These are phyloP conservation scores for Marasmius tenuissimus DNA, from an alignment of 1,284 basidiomycete genomes.

Conservation along the genomic window DNA sequence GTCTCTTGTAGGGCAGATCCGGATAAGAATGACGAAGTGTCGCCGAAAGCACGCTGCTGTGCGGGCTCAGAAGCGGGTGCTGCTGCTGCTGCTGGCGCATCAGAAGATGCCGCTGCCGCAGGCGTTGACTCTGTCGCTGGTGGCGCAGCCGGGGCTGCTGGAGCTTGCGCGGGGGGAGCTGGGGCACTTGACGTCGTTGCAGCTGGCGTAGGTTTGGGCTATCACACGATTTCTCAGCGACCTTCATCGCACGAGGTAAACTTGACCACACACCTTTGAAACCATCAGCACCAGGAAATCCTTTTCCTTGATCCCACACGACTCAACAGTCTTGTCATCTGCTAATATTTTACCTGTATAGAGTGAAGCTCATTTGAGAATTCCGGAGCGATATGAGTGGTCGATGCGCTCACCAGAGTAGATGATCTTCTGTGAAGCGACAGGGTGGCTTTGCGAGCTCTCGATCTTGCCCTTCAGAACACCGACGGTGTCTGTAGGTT, in stretches of 20 bases:
- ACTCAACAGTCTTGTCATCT: conserved; percentile 87
- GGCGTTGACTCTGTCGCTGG: conserved; percentile 40
- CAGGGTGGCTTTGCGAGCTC: conserved; percentile 73
- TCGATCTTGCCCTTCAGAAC: conserved; percentile 87
- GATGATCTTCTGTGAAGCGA: conserved; percentile 89
- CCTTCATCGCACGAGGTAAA: background rate
- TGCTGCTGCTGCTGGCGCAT: conserved; percentile 32
- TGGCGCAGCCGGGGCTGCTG: conserved; percentile 21
- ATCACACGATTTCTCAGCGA: conserved; percentile 6
- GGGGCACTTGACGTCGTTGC: conserved; percentile 26
- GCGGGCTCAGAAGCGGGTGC: conserved; percentile 29
- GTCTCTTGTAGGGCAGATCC: conserved; percentile 76
- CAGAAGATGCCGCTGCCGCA: conserved; percentile 34
- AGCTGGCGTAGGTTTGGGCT: conserved; percentile 61
- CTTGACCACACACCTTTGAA: conserved; percentile 69
- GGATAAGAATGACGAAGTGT: conserved; percentile 64
- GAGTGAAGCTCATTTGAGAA: conserved; percentile 4
- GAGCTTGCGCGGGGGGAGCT: conserved; percentile 11
- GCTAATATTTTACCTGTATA: conserved; percentile 84
- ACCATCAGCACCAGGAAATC: conserved; percentile 99
- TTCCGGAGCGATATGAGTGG: conserved; percentile 2
- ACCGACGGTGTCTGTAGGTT: conserved; percentile 74
- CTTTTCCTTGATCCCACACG: conserved; percentile 96
- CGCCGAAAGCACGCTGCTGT: conserved; percentile 40
- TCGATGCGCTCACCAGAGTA: conserved; percentile 70